Evolutionary conservation across 1,139 yeast species (phyloP), one percentile per base, ranked within the genome.

Genomic region (Zygotorulaspora mrakii): DNA sequence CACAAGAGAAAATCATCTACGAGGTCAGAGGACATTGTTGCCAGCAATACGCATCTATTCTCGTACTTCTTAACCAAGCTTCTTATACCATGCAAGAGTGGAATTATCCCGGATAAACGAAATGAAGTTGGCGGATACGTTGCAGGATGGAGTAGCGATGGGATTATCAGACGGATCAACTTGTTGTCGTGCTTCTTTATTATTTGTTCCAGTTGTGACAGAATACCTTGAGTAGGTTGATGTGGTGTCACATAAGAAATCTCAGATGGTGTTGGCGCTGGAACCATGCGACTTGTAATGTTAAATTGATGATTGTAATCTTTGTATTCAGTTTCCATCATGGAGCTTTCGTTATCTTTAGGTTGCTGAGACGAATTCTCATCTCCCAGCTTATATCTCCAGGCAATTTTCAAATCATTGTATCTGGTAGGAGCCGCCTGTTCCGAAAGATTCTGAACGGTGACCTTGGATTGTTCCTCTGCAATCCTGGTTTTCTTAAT

Each of bases 111-210:
- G 1, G 67, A 54, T 0, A 82, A 70, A 10, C 66, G 59, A 4
- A 77, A 68, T 37, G 70, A 62, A n/a, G 55, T 57, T 2, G 86
- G 82, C 2, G 78, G 70, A 57, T 86, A 89, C 33, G 79, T 59
- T 13, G 85, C 78, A 1, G 98, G 98, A 51, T 84, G 84, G 39
- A 91, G 68, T 23, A 91, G 68, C 8, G 79, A 73, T 0, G 98
- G 97, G 2, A 88, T 62, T 0, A 83, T 74, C 2, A 91, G 61
- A 46, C 97, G 68, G 4, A 87, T 69, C 23, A 83, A 61, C 33
- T 73, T 71, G 3, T 60, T 56, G 2, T 66, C 57, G 29, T 70
- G 68, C 14, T 61, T 62, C n/a, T 63, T 59, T 3, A 80, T 66
- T 0, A 69, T 60, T 3, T 61, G 52, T 21, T 68, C 65, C 2